A percentile compares a stretch with the other conserved stretches of the same genome.
These are phyloP conservation scores for Coniochaeta ligniaria DNA, from an alignment of 2,329 filamentous ascomycete species.

Conservation along the genomic window DNA sequence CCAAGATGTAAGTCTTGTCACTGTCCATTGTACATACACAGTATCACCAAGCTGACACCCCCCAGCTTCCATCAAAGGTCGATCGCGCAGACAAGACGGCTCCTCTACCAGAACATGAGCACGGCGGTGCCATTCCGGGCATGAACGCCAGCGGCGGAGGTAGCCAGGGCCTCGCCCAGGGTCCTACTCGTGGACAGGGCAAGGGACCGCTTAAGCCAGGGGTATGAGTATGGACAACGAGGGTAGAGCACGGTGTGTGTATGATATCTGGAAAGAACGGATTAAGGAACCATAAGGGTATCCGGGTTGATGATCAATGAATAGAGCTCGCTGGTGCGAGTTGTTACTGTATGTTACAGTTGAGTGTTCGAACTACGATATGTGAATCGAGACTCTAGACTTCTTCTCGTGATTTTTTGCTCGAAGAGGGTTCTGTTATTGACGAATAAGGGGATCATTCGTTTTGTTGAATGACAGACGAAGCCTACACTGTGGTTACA, in stretches of 20 bases:
- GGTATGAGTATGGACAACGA: no score
- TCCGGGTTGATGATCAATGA: no score
- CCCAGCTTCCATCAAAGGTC: constrained; percentile 22
- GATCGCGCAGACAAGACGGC: constrained; percentile 42
- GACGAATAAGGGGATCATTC: background rate
- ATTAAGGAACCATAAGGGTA: background rate
- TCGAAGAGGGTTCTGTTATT: background rate
- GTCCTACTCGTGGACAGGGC: constrained; percentile 33
- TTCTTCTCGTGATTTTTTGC: background rate
- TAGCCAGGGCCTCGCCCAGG: constrained; percentile 33
- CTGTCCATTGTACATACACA: no score
- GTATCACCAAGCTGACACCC: background rate
- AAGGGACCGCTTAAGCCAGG: background rate
- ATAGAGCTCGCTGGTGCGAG: background rate
- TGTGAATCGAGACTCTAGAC: no score
- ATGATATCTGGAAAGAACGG: background rate
- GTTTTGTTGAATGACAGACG: no score
- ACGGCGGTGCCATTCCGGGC: constrained; percentile 33
- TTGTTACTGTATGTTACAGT: background rate
- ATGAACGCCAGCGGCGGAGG: constrained; percentile 34
- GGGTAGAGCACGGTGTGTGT: background rate
- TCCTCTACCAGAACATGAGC: constrained; percentile 36
- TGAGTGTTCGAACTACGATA: background rate
- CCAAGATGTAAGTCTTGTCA: constrained; percentile 23
- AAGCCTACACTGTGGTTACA: no score